A percentile compares a stretch with the other conserved stretches of the same genome.
Evolutionary conservation across 2,329 filamentous ascomycete species (phyloP).

Genomic region (Cladosporium cucumerinum): DNA sequence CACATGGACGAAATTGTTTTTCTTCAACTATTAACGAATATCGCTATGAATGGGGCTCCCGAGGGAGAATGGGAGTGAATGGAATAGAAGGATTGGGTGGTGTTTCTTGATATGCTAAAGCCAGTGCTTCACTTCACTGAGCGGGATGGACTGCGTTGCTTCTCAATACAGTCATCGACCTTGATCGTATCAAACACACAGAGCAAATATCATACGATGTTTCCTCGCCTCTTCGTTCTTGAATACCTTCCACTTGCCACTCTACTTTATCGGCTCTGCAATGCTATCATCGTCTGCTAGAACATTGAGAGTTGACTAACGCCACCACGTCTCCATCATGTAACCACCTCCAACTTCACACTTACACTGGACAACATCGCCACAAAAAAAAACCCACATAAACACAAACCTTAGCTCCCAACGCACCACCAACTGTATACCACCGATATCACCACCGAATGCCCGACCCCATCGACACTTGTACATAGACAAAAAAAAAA

Average conservation of each 20-base stretch:
- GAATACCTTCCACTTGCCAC: background rate
- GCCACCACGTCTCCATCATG: background rate
- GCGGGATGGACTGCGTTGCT: background rate
- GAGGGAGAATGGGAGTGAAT: background rate
- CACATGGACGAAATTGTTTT: background rate
- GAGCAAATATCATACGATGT: background rate
- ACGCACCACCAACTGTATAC: background rate
- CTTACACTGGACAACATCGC: background rate
- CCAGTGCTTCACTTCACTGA: background rate
- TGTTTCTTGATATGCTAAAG: background rate
- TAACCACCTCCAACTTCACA: background rate
- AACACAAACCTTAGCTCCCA: background rate
- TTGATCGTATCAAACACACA: slow-evolving; percentile 3
- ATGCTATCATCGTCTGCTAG: background rate
- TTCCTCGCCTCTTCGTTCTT: background rate
- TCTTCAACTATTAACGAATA: slow-evolving; percentile 3
- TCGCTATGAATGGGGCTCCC: background rate
- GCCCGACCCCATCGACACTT: background rate
- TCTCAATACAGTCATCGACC: background rate
- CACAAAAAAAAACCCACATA: background rate
- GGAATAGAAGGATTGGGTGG: background rate
- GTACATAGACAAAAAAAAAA: no score
- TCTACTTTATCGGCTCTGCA: background rate
- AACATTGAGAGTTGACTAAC: background rate
- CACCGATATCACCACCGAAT: background rate